Conservation (phyloP, 495 filamentous ascomycete species). For the Aspergillus avenaceus region DNA sequence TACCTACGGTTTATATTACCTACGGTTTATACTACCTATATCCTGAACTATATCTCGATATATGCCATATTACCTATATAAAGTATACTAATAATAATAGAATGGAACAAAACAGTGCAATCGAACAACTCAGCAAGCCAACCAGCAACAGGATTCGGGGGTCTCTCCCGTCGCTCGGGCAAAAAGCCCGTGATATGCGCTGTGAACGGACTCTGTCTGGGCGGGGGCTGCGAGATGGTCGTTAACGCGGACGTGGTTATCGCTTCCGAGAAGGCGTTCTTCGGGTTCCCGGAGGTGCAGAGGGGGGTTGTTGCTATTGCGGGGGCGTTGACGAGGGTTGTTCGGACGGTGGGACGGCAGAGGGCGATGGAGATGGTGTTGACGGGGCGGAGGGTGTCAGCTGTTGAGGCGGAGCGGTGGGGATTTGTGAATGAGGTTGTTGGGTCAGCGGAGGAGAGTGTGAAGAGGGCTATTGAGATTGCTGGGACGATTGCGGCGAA, state of each 20-base stretch:
- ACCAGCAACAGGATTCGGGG: conserved; percentile 32
- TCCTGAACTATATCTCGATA: no score
- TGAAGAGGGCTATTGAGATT: conserved; percentile 52
- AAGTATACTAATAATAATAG: conserved; percentile 18
- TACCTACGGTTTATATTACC: no score
- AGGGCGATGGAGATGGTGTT: conserved; percentile 73
- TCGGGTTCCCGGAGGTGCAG: conserved; percentile 67
- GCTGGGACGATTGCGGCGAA: conserved; percentile 41
- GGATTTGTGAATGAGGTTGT: conserved; percentile 69
- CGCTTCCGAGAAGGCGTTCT: conserved; percentile 48
- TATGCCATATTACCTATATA: no score
- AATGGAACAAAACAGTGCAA: conserved; percentile 33
- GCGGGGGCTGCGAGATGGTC: conserved; percentile 73
- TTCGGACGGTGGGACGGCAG: conserved; percentile 61
- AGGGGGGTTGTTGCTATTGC: conserved; percentile 69
- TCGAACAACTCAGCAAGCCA: conserved; percentile 5
- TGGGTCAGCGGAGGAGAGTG: conserved; percentile 41
- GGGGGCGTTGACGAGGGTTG: conserved; percentile 68
- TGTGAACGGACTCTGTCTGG: conserved; percentile 67
- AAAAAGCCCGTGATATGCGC: conserved; percentile 67
- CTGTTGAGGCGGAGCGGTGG: conserved; percentile 60
- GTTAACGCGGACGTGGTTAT: conserved; percentile 71
- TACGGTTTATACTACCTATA: no score
- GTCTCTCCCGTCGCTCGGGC: conserved; percentile 43
- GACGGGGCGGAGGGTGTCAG: conserved; percentile 56